Base-by-base conservation (phyloP, 2,329 filamentous ascomycete species). In the Dichotomopilus funicola region DNA sequence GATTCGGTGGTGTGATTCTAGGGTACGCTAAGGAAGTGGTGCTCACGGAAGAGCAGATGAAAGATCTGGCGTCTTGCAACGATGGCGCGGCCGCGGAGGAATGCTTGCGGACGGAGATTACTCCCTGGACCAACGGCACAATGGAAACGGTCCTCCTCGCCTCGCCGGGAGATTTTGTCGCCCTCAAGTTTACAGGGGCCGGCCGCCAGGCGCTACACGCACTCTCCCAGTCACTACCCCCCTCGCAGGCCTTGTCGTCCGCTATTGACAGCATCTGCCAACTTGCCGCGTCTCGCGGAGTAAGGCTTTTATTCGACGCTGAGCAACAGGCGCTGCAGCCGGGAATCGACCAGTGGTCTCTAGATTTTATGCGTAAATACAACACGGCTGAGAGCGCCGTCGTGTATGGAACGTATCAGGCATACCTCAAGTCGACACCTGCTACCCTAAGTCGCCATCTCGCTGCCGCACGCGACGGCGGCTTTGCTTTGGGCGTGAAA, bases 1-100 rank as follows among this genome's bases (percentile, higher is more conserved):
- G 91, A 1, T 95, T 89, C 67, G 82, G 81, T 31, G 91, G 91
- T 10, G 88, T 95, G 5, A 90, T 96, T 54, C 77, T 96, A 47
- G 85, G 88, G 50, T 95, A 95, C 65, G 90, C 89, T 2, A 82
- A 80, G 61, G 91, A 96, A 70, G 87, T 94, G 0, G 86, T 95
- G 10, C 75, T 89, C 37, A 77, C 78, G 12, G 79, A 83, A 36
- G 70, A 74, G 4, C 76, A 84, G 63, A 74, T 73, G 1, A 67
- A 68, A 12, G 69, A 72, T 13, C 69, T 82, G 8, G 67, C 72
- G 3, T 68, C 72, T 0, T 71, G 70, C 49, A 72, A 73, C n/a
- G 71, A 77, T 3, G 75, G 74, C 0, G 70, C 74, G n/a, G 73
- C 76, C 54, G 80, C 71, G 1, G 71, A 77, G 36, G 73, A 76